Evolutionary conservation across 192 early-diverging fungal genomes (phyloP), one percentile per base, ranked within the genome.

Genomic region (Entomortierella lignicola): DNA sequence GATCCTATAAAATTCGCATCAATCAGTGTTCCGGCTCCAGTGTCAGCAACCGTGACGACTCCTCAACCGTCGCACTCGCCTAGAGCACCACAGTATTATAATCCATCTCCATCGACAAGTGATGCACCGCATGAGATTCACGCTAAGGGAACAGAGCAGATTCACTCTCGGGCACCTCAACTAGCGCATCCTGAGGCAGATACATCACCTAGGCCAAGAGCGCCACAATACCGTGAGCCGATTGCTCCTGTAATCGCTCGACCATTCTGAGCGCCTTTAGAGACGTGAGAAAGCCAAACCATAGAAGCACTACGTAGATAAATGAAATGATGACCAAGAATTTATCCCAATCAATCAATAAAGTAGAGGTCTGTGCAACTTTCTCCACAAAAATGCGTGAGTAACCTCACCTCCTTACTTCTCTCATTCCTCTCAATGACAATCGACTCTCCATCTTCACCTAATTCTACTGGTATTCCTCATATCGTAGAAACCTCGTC

Each of bases 171-270:
- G n/a, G n/a, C n/a, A n/a, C n/a, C n/a, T n/a, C n/a, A n/a, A n/a
- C n/a, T n/a, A n/a, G n/a, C n/a, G n/a, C n/a, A n/a, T n/a, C 39
- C 39, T 42, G 8, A 42, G 39, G 39, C 39, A 42, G 13, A 6
- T 10, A 42, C 15, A 13, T 29, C 18, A 11, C 8, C 2, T 18
- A 2, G 32, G 18, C 18, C 61, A 12, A n/a, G 65, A 12, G 65
- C 42, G 7, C 65, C 65, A 20, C 65, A 67, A 29, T 57, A 42
- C 27, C 39, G 55, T 11, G 65, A 67, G 42, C 55, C 55, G 5
- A 44, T 47, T 2, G 27, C 55, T 34, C 27, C 27, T 25, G 43
- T 41, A 18, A 6, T 41, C 4, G 18, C 2, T 17, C 55, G 39
- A 30, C 30, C 42, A 18, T 21, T 30, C 31, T 21, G 65, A 13